Base-by-base conservation (phyloP, 345 rosid genomes). In the Acer negundo region DNA sequence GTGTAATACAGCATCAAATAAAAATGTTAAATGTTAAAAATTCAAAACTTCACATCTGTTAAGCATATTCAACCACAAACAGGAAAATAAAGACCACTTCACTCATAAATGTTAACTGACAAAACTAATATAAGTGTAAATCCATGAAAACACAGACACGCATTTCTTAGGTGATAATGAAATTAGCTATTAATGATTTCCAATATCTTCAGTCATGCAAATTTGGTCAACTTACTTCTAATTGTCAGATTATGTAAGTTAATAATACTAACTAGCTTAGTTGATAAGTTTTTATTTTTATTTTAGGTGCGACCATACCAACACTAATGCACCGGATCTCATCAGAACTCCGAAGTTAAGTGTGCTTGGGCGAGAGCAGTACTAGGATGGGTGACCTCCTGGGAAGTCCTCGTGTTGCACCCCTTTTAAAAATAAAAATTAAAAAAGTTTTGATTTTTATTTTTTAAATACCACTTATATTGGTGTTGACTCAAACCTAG, bases 241-340 rank as follows among this genome's bases (percentile, higher is more conserved):
- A 89, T 96, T 51, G 87, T 96, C 74, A 97, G 99, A 82, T 88
- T 94, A 19, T 96, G 99, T 96, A 84, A 90, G 85, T 68, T 75
- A 22, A 20, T 23, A 10, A 0, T n/a, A 49, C 17, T 49, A 13
- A 15, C 16, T 49, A 2, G 53, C 13, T 49, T 10, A 47, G 53
- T 4, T 47, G 4, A 8, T 47, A 47, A 47, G 53, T 2, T 28
- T 28, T 28, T 28, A 28, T 28, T 28, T 28, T 28, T 28, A 28
- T 28, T 28, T 28, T 28, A n/a, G n/a, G n/a, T n/a, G n/a, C n/a
- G n/a, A n/a, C n/a, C n/a, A n/a, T n/a, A n/a, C n/a, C n/a, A n/a
- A n/a, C n/a, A n/a, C n/a, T n/a, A n/a, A n/a, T n/a, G n/a, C n/a
- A n/a, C n/a, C n/a, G n/a, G n/a, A n/a, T n/a, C n/a, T n/a, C n/a